These are phyloP conservation scores for Trichoderma virens DNA, from an alignment of 495 filamentous ascomycete genomes.

Conservation along the genomic window DNA sequence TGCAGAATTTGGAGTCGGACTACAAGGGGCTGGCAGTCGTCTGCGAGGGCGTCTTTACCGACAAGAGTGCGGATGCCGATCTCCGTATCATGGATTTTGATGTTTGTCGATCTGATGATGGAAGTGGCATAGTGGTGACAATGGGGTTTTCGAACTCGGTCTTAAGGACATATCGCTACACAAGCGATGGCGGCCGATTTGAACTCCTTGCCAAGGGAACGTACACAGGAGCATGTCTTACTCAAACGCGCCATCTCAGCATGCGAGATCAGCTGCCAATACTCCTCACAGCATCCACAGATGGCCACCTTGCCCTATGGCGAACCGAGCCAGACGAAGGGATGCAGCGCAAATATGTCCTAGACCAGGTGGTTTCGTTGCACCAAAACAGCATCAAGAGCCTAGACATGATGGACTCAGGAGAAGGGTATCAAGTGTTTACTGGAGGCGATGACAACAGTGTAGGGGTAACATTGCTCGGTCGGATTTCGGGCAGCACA, in stretches of 20 bases:
- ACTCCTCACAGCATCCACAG: conserved; percentile 43
- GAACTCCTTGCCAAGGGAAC: conserved; percentile 44
- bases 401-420: conserved; percentile 31
- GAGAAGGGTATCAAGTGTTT: conserved; percentile 20
- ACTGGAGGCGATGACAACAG: conserved; percentile 83
- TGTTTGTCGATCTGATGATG: conserved; percentile 24
- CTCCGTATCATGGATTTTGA: conserved; percentile 71
- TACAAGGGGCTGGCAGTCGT: conserved; percentile 48
- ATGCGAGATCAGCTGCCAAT: conserved; percentile 33
- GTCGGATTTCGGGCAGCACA: conserved; percentile 5
- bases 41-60: conserved; percentile 54
- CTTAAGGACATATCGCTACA: conserved; percentile 58
- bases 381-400: conserved; percentile 74
- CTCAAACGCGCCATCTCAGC: conserved; percentile 51
- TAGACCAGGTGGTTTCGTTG: conserved; percentile 32
- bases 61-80: conserved; percentile 55
- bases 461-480: conserved; percentile 49
- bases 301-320: conserved; percentile 39
- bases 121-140: conserved; percentile 49
- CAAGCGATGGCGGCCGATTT: conserved; percentile 35
- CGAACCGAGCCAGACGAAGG: neutral
- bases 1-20: conserved; percentile 44
- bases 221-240: conserved; percentile 77
- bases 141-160: conserved; percentile 75
- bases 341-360: neutral